phyloP scores from a whole-genome alignment of 1,139 yeast species.

The Diutina sp. region DNA sequence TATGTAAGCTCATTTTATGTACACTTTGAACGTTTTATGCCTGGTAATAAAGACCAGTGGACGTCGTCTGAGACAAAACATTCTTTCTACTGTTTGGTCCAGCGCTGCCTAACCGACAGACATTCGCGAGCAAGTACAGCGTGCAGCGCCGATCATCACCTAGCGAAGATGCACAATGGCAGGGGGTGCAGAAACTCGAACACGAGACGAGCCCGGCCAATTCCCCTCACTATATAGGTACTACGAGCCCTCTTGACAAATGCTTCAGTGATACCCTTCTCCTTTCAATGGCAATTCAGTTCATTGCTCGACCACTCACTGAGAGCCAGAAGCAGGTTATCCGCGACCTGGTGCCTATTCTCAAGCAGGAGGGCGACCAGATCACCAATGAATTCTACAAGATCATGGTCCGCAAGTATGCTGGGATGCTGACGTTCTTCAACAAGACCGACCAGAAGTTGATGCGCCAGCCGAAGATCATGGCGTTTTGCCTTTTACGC shows the following conservation, averaged over 20 bases:
- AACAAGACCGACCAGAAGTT: conserved; percentile 45
- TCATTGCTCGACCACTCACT: conserved; percentile 8
- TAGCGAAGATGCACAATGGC: background rate
- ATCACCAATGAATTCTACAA: conserved; percentile 43
- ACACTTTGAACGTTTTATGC: too few species aligned
- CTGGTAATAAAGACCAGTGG: too few species aligned
- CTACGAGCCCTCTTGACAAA: too few species aligned
- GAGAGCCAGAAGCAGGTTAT: conserved; percentile 24
- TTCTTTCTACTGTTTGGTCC: too few species aligned
- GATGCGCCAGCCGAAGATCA: conserved; percentile 48
- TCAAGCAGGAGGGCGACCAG: conserved; percentile 41
- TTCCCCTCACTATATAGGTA: background rate
- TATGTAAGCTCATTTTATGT: too few species aligned
- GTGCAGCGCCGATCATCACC: background rate
- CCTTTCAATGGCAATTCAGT: background rate
- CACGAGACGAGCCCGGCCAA: background rate
- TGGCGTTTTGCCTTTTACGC: conserved; percentile 48
- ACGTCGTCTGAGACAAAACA: too few species aligned
- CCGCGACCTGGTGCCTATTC: conserved; percentile 45
- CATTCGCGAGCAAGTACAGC: background rate
- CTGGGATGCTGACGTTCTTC: conserved; percentile 46
- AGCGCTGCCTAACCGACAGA: background rate
- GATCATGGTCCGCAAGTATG: conserved; percentile 40
- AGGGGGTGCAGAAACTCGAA: background rate
- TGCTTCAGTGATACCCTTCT: too few species aligned